phyloP scores from a whole-genome alignment of 75 land plant genomes.

The Azolla pinnata region DNA sequence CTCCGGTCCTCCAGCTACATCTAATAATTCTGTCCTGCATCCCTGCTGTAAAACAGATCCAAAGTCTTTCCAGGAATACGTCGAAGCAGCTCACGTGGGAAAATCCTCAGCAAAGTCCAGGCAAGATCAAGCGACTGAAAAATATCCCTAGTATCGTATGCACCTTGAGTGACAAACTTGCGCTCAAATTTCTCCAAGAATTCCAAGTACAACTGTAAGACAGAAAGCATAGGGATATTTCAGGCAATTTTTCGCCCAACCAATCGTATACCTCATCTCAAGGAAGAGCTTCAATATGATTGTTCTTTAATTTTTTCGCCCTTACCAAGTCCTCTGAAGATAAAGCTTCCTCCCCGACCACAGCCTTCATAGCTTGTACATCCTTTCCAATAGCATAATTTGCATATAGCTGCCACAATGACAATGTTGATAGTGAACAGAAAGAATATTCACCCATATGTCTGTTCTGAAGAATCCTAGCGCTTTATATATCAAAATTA shows the following conservation, averaged over 20 bases:
- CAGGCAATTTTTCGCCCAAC: no score
- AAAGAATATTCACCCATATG: neutral
- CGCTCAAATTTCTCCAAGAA: constrained; percentile 88
- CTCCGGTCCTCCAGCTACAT: no score
- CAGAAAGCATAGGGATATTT: no score
- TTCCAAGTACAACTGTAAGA: constrained; percentile 74
- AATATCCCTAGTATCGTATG: constrained; percentile 91
- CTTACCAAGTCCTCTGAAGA: constrained; percentile 94
- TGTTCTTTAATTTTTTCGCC: neutral
- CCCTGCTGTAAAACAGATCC: constrained; percentile 82
- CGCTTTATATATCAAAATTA: neutral
- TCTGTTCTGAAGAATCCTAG: neutral
- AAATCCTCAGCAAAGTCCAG: constrained; percentile 95
- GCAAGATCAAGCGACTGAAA: constrained; percentile 97
- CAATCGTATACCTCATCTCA: no score
- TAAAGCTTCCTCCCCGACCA: constrained; percentile 97
- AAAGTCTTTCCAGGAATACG: constrained; percentile 97
- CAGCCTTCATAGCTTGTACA: constrained; percentile 99
- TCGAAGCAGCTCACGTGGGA: constrained; percentile 96
- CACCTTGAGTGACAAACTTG: constrained; percentile 87
- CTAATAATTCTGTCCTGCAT: constrained; percentile 53
- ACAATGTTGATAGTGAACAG: neutral
- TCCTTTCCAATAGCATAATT: constrained; percentile 99
- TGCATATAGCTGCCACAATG: constrained; percentile 98
- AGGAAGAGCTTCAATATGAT: no score